Conservation (phyloP, 2,329 filamentous ascomycete genomes). For the Herpotrichia juniperi region DNA sequence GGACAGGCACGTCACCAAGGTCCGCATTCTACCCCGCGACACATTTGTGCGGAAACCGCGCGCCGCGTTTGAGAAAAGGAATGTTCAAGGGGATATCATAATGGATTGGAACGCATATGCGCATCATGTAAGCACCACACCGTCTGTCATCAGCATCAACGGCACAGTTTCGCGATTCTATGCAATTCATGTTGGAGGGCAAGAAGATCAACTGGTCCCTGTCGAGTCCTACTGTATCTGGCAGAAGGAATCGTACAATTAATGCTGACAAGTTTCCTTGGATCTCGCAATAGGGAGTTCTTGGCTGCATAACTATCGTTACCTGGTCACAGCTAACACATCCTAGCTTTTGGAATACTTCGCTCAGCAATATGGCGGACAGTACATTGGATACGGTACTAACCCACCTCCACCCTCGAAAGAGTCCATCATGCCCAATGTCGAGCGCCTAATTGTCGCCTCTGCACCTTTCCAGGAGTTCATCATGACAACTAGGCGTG, state of each 20-base stretch:
- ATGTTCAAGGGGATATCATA: conserved; percentile 14
- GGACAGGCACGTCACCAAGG: conserved; percentile 43
- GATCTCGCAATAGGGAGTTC: too few species aligned
- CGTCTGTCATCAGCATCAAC: too few species aligned
- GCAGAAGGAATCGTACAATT: too few species aligned
- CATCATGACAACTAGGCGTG: conserved; percentile 38
- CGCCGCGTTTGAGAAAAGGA: conserved; percentile 29
- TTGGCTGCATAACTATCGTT: not conserved
- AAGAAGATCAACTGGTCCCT: too few species aligned
- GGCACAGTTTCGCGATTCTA: too few species aligned
- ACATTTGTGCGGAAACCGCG: conserved; percentile 22
- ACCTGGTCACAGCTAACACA: conserved; percentile 8
- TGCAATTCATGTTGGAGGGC: too few species aligned
- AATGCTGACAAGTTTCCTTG: too few species aligned
- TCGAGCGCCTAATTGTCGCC: conserved; percentile 46
- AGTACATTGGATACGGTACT: conserved; percentile 44
- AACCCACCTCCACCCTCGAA: conserved; percentile 36
- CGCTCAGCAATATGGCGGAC: conserved; percentile 42
- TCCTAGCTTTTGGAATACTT: conserved; percentile 33
- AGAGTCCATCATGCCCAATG: conserved; percentile 39
- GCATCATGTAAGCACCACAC: conserved; percentile 29
- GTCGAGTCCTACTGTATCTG: too few species aligned
- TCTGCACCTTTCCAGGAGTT: conserved; percentile 45
- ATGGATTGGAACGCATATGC: conserved; percentile 40
- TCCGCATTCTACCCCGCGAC: conserved; percentile 32